Base-by-base conservation (phyloP, 352 stramenopile species). In the Pseudoperonospora humuli region DNA sequence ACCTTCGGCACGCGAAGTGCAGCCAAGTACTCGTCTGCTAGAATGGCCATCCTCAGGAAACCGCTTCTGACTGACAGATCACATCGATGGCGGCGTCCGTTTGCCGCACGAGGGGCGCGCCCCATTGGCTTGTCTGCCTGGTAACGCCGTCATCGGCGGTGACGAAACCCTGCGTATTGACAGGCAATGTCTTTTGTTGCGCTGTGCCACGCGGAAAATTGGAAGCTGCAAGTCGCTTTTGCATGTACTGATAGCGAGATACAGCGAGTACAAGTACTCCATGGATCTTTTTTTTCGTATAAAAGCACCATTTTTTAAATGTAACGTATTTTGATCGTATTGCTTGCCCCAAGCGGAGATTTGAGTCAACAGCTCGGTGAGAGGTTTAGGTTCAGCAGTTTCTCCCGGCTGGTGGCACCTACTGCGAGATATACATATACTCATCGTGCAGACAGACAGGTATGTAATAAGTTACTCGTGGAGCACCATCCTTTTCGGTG, bases 51-150 rank as follows among this genome's bases (percentile, higher is more conserved):
- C 38, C 44, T 53, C 44, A 61, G 39, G 35, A 57, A 29, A 45
- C 42, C 45, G 35, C 45, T 51, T 65, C 50, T 57, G 56, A 44
- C 45, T 52, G 35, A 61, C 34, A 55, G 31, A 43, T 43, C 21
- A 33, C 27, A 41, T 40, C 32, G 27, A 20, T 46, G 21, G 11
- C n/a, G 24, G 11, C 38, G 50, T 49, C 39, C 31, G 45, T 50
- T 63, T 64, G 43, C 55, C 44, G 43, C 34, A 34, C 44, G 26
- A 39, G 27, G 21, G 34, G 34, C 33, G 44, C 40, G 33, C 10
- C 43, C 19, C 38, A 26, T 44, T 64, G 56, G 36, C 56, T 66
- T 61, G 51, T 66, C 57, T 65, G 50, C 50, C 38, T 45, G 28
- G 13, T 15, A 29, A 11, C 21, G 20, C 28, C 20, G 19, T 20